Base-by-base conservation (phyloP, 2,329 filamentous ascomycete species). In the Beauveria sp. region DNA sequence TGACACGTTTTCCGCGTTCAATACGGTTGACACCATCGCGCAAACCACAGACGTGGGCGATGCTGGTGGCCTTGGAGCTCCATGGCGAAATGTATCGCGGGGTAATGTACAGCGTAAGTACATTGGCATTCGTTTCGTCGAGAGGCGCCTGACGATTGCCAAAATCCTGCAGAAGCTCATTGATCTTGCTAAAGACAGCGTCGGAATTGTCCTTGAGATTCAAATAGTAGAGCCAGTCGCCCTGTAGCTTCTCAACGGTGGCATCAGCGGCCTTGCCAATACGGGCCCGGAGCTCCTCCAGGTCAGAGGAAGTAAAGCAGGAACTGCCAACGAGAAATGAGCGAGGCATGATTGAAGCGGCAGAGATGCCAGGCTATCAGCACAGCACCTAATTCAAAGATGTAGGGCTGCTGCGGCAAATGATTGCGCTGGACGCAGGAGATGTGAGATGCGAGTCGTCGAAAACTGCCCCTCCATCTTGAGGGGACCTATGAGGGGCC, bases 51-150 rank as follows among this genome's bases (percentile, higher is more conserved):
- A 97, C 93, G 66, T 94, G 87, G 59, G 93, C 89, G 72, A 97
- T 97, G 72, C 87, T 93, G 52, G 93, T 96, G 30, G 92, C 93
- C 75, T 97, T 92, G 61, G 92, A 96, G 76, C 92, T 97, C 94
- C 94, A 99, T 71, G 94, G 94, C 46, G 92, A 97, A 67, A 96
- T 92, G 68, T 90, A 89, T 66, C 93, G 85, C 22, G 93, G 93
- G 52, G 84, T 86, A 62, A 96, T 82, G 71, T 92, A 91, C 71
- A 90, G 83, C 64, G 87, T 79, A 54, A 81, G 75, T 48, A 79
- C 78, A 62, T 79, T 73, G 58, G 80, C 76, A 62, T 83, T 80
- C 64, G 70, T 69, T 44, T 65, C 68, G 44, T 69, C 67, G 18
- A 72, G 63, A 26, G 68, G 62, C 41, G 66, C 48, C 41, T 67